Conservation (phyloP, 2,329 filamentous ascomycete species). For the Stylonectria norvegica region DNA sequence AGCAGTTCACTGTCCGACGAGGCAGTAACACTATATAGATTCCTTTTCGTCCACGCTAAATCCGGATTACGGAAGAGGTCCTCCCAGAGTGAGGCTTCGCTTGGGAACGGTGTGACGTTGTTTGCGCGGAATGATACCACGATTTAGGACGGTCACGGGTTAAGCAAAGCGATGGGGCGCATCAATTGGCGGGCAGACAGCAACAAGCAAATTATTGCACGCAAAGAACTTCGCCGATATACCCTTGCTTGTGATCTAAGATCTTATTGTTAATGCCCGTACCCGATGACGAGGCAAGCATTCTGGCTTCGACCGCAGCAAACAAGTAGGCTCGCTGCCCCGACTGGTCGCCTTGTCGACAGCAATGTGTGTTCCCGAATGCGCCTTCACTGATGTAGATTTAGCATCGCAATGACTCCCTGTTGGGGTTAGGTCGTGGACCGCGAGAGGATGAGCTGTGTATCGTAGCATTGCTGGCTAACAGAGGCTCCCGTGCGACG, state of each 20-base stretch:
- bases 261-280: not conserved
- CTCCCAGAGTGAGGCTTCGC: not conserved
- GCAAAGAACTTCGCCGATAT: not conserved
- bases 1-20: not conserved
- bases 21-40: not conserved
- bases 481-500: too few species aligned
- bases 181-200: not conserved
- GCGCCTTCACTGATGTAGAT: too few species aligned
- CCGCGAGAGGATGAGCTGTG: too few species aligned
- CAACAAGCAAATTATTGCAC: not conserved
- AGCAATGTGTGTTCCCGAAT: too few species aligned
- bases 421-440: too few species aligned
- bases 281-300: not conserved
- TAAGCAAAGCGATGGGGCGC: not conserved
- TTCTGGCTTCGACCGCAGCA: not conserved
- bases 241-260: not conserved
- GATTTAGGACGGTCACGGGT: slow-evolving; percentile 9
- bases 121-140: slow-evolving; percentile 28
- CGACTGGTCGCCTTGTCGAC: too few species aligned
- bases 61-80: not conserved
- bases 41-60: not conserved
- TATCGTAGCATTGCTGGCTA: too few species aligned
- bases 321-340: too few species aligned
- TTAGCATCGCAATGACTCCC: too few species aligned
- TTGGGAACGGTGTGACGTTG: slow-evolving; percentile 7